Evolutionary conservation across 2,329 filamentous ascomycete genomes (phyloP).

Genomic region (Cryphonectria parasitica): DNA sequence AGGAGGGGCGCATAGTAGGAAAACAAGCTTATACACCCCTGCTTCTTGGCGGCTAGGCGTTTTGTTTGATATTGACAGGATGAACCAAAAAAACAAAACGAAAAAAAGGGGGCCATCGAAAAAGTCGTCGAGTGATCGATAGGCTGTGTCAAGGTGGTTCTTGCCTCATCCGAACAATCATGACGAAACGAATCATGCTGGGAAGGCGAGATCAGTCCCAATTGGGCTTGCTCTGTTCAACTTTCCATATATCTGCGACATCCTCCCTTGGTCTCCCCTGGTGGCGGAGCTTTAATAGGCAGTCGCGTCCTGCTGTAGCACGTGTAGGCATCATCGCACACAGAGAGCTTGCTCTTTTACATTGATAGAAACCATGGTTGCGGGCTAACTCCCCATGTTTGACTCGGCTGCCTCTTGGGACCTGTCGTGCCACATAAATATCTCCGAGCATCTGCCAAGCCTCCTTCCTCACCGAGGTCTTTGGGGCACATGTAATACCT

Average conservation of each 20-base stretch:
- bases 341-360: neutral
- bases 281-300: neutral
- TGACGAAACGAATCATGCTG: neutral
- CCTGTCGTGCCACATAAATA: neutral
- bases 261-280: neutral
- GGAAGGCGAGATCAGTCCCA: neutral
- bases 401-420: neutral
- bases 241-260: neutral
- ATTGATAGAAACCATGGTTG: neutral
- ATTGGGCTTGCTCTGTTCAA: neutral
- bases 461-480: neutral
- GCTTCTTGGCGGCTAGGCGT: constrained; percentile 8
- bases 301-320: neutral
- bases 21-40: constrained; percentile 8
- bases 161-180: neutral
- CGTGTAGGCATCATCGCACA: neutral
- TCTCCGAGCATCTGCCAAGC: neutral
- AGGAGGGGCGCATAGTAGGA: neutral
- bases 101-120: neutral
- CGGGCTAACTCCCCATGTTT: neutral
- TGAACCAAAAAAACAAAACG: neutral
- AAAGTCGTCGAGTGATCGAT: neutral
- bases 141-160: neutral
- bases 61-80: constrained; percentile 12
- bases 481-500: constrained; percentile 1